Conservation (phyloP, 495 filamentous ascomycete genomes). For the Apiosordaria backusii region DNA sequence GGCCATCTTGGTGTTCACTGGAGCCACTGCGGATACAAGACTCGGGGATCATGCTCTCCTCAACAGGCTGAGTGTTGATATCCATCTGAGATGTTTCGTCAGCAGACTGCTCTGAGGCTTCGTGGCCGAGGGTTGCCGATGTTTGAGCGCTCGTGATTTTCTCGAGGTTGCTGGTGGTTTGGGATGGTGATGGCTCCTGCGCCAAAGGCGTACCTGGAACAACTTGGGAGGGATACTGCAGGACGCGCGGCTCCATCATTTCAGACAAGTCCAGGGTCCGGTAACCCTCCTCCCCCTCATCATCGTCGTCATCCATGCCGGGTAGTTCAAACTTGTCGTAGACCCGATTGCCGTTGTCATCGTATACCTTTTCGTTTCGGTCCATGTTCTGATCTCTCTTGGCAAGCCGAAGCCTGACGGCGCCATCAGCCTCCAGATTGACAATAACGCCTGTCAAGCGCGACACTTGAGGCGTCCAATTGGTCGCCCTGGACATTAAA, state of each 20-base stretch:
- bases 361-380: slow-evolving; percentile 44
- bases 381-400: slow-evolving; percentile 60
- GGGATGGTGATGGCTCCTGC: neutral
- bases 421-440: slow-evolving; percentile 40
- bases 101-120: slow-evolving; percentile 10
- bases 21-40: slow-evolving; percentile 5
- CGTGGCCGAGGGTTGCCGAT: slow-evolving; percentile 20
- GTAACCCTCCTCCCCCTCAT: slow-evolving; percentile 35
- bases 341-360: slow-evolving; percentile 41
- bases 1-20: slow-evolving; percentile 3
- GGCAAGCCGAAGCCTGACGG: slow-evolving; percentile 61
- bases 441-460: slow-evolving; percentile 65
- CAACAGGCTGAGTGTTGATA: neutral
- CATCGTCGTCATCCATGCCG: slow-evolving; percentile 36
- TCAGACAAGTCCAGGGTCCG: slow-evolving; percentile 37
- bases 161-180: neutral
- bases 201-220: neutral
- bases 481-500: slow-evolving; percentile 66
- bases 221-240: slow-evolving; percentile 27
- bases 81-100: slow-evolving; percentile 9
- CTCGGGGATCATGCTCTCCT: slow-evolving; percentile 22
- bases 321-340: slow-evolving; percentile 49
- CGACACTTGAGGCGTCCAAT: slow-evolving; percentile 71
- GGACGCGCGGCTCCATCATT: slow-evolving; percentile 44
- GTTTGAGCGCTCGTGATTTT: neutral